Base-by-base conservation (phyloP, 2,329 filamentous ascomycete genomes). In the Fusarium caatingaense region DNA sequence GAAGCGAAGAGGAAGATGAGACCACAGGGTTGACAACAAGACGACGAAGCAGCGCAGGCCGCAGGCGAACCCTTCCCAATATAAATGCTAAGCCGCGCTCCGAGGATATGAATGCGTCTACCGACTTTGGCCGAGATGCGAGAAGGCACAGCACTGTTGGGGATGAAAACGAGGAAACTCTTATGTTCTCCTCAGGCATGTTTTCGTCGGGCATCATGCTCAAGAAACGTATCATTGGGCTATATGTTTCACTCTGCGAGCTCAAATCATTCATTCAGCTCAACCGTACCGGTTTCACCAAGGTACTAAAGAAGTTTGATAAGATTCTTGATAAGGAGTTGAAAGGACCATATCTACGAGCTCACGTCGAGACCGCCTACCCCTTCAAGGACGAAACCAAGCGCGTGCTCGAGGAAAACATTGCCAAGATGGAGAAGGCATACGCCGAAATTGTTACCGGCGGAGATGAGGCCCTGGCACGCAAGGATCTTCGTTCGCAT, bases 231-330 rank as follows among this genome's bases (percentile, higher is more conserved):
- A 91, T 93, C 58, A 89, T 97, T 71, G 90, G 90, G 77, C 85
- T 94, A 64, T 99, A 98, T 77, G 96, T 99, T 47, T 92, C 93
- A 71, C 84, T 98, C 20, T 98, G 95, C 82, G 96, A 98, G 80
- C 88, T 99, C 75, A 97, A 97, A 78, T 98, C 95, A 3, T 99
- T 94, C 77, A 91, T 94, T 58, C 95, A 98, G 82, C 88, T 99
- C 68, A 99, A 99, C 85, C 92, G 92, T 81, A 99, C 96, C 1
- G 96, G 96, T 15, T 99, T 99, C 82, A 89, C 91, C 76, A 99
- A 99, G 81, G 94, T 97, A 1, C 83, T 98, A 72, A 99, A 99
- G 83, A 99, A 99, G 80, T 99, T 96, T 77, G 96, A 99, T 85
- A 99, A 99, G 84, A 98, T 92, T 60, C 83, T 97, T 61, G 92